Evolutionary conservation across 2,329 filamentous ascomycete genomes (phyloP), one percentile per base, ranked within the genome.

Genomic region (Cryphonectria naterciae): DNA sequence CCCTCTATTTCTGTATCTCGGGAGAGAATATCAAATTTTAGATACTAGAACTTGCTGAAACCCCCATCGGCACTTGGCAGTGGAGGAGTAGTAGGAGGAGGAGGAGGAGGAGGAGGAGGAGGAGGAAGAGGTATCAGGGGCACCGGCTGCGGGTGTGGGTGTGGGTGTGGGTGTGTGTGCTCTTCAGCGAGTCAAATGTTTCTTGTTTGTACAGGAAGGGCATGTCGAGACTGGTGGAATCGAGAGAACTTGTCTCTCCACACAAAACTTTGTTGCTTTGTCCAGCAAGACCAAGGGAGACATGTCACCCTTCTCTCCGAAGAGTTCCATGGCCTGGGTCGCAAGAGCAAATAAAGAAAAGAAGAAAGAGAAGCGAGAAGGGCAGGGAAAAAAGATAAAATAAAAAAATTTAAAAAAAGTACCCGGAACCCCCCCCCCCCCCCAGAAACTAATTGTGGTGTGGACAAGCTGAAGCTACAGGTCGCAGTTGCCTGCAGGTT

Each of bases 401-500:
- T 4, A 7, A 22, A 28, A 6, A 37, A 35, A n/a, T n/a, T n/a
- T n/a, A 35, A 37, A 28, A 60, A 39, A 17, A 39, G 58, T 61
- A 39, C 32, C 32, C 17, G 17, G 35, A 61, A 37, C 37, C 37
- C 37, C 37, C 37, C 37, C 37, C 37, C 8, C 7, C 28, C 25
- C 17, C 52, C 52, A 56, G 15, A 4, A 11, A 11, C 28, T 60
- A 15, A 60, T 32, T 28, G 56, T 60, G 22, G 35, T 61, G 58
- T 39, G 58, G 58, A 37, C 58, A 28, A 61, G 58, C 58, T 61
- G 58, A 61, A 39, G 58, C 35, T 22, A 61, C 58, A 61, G 58
- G 58, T 39, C 25, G 58, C 58, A 61, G 58, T 35, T 61, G 58
- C 58, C 58, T 61, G 35, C 35, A 39, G 58, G 58, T 61, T n/a